Evolutionary conservation across 2,329 filamentous ascomycete genomes (phyloP).

Genomic region (Monilinia laxa): DNA sequence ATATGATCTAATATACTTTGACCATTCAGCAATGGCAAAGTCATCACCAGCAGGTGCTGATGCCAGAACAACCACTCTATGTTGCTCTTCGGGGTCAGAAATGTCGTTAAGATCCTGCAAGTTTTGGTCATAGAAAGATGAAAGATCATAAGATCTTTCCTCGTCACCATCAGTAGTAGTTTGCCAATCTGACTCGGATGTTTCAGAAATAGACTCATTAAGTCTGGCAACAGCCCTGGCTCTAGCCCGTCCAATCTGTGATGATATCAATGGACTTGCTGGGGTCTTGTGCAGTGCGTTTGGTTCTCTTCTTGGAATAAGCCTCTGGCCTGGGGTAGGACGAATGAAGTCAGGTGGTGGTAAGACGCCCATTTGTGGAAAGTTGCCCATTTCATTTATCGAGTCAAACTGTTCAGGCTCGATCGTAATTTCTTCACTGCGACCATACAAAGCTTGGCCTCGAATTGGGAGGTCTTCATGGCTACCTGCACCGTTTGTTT

Average conservation of each 20-base stretch:
- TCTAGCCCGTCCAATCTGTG: constrained; percentile 10
- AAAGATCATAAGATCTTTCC: not conserved
- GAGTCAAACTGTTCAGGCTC: not conserved
- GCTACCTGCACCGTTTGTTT: not conserved
- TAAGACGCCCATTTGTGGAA: constrained; percentile 9
- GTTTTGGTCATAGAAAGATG: constrained; percentile 1
- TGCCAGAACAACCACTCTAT: constrained; percentile 20
- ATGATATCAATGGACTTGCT: not conserved
- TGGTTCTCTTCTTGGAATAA: constrained; percentile 14
- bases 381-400: not conserved
- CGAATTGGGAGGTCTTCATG: constrained; percentile 1
- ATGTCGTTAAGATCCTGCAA: not conserved
- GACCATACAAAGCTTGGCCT: not conserved
- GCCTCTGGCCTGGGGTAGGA: constrained; percentile 7
- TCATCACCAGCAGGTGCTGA: constrained; percentile 17
- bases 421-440: not conserved
- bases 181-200: constrained; percentile 14
- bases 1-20: constrained; percentile 28
- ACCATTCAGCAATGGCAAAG: constrained; percentile 20
- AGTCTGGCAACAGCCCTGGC: constrained; percentile 4
- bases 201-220: constrained; percentile 6
- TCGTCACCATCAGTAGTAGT: constrained; percentile 4
- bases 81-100: constrained; percentile 19
- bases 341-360: constrained; percentile 18
- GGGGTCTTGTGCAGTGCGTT: not conserved